These are phyloP conservation scores for Ogataea dorogensis DNA, from an alignment of 805 yeast genomes.

Conservation along the genomic window DNA sequence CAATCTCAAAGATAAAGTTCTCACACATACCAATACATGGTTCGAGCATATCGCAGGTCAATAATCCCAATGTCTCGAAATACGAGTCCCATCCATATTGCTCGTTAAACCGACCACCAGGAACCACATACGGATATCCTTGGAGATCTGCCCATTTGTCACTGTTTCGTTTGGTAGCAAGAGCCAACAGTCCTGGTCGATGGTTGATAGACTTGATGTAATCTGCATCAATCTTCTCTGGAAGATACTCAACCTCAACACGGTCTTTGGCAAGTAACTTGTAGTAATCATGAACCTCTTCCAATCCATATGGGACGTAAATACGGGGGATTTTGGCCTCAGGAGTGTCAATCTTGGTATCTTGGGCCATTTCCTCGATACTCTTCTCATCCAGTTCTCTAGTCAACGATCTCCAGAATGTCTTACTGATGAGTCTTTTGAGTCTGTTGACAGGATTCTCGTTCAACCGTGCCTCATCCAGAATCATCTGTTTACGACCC, in stretches of 20 bases:
- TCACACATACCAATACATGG: constrained; percentile 88
- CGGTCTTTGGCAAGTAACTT: constrained; percentile 47
- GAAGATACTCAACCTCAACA: constrained; percentile 76
- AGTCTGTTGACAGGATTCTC: constrained; percentile 86
- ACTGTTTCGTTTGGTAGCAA: constrained; percentile 57
- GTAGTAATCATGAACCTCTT: constrained; percentile 73
- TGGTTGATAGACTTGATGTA: constrained; percentile 73
- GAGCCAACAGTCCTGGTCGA: constrained; percentile 81
- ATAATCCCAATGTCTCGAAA: constrained; percentile 81
- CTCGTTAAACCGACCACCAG: constrained; percentile 97
- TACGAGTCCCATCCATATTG: constrained; percentile 98
- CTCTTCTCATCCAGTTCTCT: constrained; percentile 63
- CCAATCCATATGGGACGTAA: constrained; percentile 68
- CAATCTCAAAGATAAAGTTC: constrained; percentile 86
- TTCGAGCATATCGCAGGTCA: constrained; percentile 62
- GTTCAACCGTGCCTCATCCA: constrained; percentile 79
- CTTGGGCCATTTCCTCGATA: constrained; percentile 69
- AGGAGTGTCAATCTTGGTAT: constrained; percentile 68
- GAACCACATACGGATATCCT: constrained; percentile 87
- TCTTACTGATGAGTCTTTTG: constrained; percentile 66
- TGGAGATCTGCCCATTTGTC: constrained; percentile 35
- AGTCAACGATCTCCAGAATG: constrained; percentile 80
- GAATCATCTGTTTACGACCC: constrained; percentile 72
- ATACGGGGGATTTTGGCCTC: constrained; percentile 67
- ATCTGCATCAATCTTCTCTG: constrained; percentile 70